These are phyloP conservation scores for Backusella tuberculispora DNA, from an alignment of 192 early-diverging fungal genomes.

Conservation along the genomic window DNA sequence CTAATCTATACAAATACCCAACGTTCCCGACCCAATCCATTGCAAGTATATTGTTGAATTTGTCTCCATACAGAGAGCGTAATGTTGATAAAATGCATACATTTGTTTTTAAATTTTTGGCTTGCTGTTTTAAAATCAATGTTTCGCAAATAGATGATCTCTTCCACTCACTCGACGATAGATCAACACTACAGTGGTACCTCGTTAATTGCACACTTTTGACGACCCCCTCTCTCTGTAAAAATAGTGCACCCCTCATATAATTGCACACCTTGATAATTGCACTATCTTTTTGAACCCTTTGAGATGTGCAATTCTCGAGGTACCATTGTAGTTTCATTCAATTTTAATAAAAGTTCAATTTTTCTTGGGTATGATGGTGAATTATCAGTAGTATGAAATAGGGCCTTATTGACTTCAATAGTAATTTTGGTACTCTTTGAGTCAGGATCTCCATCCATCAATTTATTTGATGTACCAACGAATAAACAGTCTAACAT, in stretches of 20 bases:
- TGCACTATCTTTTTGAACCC: too few species aligned
- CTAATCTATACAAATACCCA: neutral
- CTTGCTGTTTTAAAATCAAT: neutral
- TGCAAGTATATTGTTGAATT: neutral
- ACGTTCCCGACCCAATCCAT: neutral
- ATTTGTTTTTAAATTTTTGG: neutral
- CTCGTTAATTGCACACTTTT: too few species aligned
- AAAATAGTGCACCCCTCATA: too few species aligned
- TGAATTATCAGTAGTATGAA: neutral
- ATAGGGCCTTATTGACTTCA: neutral
- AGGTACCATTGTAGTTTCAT: neutral
- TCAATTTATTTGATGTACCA: neutral
- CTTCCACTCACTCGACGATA: slow-evolving; percentile 5
- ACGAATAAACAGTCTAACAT: neutral
- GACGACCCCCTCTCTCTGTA: too few species aligned
- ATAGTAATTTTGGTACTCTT: neutral
- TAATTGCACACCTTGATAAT: too few species aligned
- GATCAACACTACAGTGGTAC: too few species aligned
- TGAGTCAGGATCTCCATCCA: neutral
- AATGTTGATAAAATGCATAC: neutral
- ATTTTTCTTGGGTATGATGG: neutral
- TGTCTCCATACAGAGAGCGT: neutral
- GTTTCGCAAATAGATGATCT: neutral
- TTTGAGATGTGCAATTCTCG: too few species aligned
- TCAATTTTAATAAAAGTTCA: neutral